These are phyloP conservation scores for Ceriops tagal DNA, from an alignment of 345 rosid species.

Conservation along the genomic window DNA sequence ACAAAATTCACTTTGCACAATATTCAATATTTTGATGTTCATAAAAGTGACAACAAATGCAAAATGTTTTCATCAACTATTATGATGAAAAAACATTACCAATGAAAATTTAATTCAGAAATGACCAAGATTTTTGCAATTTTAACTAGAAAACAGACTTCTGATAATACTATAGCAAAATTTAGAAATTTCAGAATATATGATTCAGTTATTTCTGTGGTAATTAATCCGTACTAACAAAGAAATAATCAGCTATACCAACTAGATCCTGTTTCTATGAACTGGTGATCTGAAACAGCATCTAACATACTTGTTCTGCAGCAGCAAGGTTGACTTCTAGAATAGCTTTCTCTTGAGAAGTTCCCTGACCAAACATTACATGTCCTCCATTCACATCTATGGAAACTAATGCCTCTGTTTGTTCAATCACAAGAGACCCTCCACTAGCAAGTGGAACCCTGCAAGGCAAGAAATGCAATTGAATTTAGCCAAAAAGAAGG, in stretches of 20 bases:
- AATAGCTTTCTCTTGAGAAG: constrained; percentile 88
- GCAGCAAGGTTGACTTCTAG: constrained; percentile 93
- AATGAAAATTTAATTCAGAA: no score
- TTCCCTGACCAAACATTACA: constrained; percentile 84
- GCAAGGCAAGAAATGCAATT: constrained; percentile 19
- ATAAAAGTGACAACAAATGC: no score
- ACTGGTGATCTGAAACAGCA: constrained; percentile 4
- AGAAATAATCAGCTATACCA: neutral
- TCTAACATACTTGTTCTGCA: constrained; percentile 70
- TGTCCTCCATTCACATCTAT: constrained; percentile 99
- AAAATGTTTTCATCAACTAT: no score
- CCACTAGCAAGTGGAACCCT: constrained; percentile 89
- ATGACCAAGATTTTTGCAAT: no score
- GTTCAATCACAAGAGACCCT: constrained; percentile 96
- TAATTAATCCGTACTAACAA: neutral
- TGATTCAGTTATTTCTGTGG: neutral
- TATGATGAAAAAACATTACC: no score
- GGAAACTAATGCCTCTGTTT: constrained; percentile 96
- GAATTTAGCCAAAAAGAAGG: constrained; percentile 4
- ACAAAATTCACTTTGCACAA: no score
- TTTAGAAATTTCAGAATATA: neutral
- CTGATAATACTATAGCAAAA: neutral
- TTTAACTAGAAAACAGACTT: no score
- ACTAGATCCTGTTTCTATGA: constrained; percentile 6
- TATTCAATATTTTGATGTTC: no score